These are phyloP conservation scores for Solanum chmielewskii DNA, from an alignment of 257 asterid genomes.

Conservation along the genomic window DNA sequence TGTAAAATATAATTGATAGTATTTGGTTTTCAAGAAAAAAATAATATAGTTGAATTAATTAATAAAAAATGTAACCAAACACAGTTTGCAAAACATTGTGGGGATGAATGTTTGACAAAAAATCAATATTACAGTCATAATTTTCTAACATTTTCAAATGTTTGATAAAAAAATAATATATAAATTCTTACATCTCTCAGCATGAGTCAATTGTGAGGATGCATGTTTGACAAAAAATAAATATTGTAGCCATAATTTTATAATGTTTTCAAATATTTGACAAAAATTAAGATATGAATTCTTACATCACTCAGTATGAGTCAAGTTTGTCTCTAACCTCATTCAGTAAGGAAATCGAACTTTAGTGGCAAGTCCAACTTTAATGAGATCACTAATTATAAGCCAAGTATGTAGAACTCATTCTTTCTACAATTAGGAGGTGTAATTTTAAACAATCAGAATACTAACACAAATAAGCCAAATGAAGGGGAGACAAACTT, in stretches of 20 bases:
- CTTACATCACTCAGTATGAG: neutral
- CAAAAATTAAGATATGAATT: neutral
- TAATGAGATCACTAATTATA: neutral
- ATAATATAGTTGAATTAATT: neutral
- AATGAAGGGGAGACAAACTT: neutral
- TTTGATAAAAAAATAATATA: neutral
- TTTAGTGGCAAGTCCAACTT: neutral
- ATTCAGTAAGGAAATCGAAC: neutral
- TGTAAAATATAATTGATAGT: neutral
- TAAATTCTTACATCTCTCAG: neutral
- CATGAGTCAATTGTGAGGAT: neutral
- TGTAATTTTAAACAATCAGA: neutral
- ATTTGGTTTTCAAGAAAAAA: neutral
- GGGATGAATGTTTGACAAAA: neutral
- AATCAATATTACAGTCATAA: neutral
- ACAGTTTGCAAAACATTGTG: neutral
- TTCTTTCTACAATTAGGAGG: neutral
- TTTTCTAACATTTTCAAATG: neutral
- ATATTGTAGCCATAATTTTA: neutral
- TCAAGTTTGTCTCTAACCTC: neutral
- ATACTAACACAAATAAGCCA: neutral
- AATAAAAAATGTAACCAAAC: neutral
- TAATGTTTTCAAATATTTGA: neutral
- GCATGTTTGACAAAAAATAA: neutral
- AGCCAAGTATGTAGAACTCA: neutral